These are phyloP conservation scores for Xerocomus minutiporus DNA, from an alignment of 1,284 basidiomycete genomes.

Conservation along the genomic window DNA sequence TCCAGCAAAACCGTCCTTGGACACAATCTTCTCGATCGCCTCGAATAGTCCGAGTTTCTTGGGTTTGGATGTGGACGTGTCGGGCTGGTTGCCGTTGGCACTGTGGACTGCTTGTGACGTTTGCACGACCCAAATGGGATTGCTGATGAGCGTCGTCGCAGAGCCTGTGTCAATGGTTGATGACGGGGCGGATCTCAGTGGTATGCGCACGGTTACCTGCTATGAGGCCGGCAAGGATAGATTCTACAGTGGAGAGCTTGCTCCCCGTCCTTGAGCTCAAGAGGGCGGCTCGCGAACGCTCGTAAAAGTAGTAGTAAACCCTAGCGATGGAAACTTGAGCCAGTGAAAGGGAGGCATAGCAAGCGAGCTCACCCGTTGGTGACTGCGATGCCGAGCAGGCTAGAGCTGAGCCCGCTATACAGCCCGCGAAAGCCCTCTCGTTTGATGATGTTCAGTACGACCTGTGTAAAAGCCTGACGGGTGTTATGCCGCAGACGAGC, in stretches of 20 bases:
- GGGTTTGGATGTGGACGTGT: constrained; percentile 23
- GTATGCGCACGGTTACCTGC: constrained; percentile 54
- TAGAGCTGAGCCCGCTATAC: constrained; percentile 86
- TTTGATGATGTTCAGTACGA: constrained; percentile 73
- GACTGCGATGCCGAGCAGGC: constrained; percentile 86
- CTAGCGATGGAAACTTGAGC: constrained; percentile 34
- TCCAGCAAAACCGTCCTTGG: constrained; percentile 73
- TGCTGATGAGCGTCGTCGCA: constrained; percentile 86
- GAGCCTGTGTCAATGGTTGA: constrained; percentile 52
- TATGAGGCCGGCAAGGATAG: constrained; percentile 85
- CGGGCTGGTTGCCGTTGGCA: constrained; percentile 36
- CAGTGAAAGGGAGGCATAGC: not conserved
- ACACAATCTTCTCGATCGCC: constrained; percentile 70
- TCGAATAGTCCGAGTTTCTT: constrained; percentile 66
- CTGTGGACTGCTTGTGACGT: constrained; percentile 83
- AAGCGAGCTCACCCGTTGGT: constrained; percentile 73
- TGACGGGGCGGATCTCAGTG: not conserved
- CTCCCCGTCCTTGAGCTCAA: constrained; percentile 54
- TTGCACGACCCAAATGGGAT: constrained; percentile 96
- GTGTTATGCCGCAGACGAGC: constrained; percentile 28
- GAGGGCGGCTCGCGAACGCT: constrained; percentile 57
- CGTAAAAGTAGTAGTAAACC: constrained; percentile 84
- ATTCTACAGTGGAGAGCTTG: constrained; percentile 79
- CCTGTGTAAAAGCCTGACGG: constrained; percentile 44
- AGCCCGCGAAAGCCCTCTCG: constrained; percentile 83